phyloP scores from a whole-genome alignment of 805 yeast genomes.

The Scheffersomyces spartinae region DNA sequence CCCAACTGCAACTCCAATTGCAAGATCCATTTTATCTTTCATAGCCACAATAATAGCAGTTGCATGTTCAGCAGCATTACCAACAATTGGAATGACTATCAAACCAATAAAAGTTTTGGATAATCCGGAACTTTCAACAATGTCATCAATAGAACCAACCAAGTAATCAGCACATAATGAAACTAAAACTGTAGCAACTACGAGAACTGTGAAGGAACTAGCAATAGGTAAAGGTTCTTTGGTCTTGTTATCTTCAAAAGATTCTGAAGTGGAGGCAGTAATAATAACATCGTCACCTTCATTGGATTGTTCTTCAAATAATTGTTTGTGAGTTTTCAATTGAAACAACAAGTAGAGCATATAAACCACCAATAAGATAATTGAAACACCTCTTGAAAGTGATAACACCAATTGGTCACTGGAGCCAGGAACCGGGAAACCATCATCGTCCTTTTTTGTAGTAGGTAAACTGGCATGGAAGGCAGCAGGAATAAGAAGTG shows the following conservation, averaged over 20 bases:
- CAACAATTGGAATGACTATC: conserved; percentile 90
- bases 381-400: conserved; percentile 76
- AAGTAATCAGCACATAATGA: conserved; percentile 88
- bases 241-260: conserved; percentile 4
- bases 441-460: conserved; percentile 24
- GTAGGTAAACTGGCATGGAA: conserved; percentile 71
- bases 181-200: conserved; percentile 63
- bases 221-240: conserved; percentile 37
- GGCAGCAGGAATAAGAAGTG: conserved; percentile 90
- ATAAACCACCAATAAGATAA: conserved; percentile 69
- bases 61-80: conserved; percentile 98
- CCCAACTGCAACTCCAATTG: conserved; percentile 94
- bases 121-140: conserved; percentile 74
- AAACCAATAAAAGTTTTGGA: conserved; percentile 94
- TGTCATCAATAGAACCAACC: conserved; percentile 86
- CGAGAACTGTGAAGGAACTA: conserved; percentile 45
- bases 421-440: conserved; percentile 28
- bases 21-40: conserved; percentile 95
- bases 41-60: conserved; percentile 92
- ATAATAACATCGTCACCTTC: conserved; percentile 28
- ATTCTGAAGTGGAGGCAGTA: conserved; percentile 14
- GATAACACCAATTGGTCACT: conserved; percentile 45
- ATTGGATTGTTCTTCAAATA: conserved; percentile 47
- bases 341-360: conserved; percentile 77
- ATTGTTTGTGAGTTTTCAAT: conserved; percentile 68